Percentiles rank a stretch among this genome's conserved stretches.
phyloP scores from a whole-genome alignment of 1,139 yeast species.

The Suhomyces bokatorum region DNA sequence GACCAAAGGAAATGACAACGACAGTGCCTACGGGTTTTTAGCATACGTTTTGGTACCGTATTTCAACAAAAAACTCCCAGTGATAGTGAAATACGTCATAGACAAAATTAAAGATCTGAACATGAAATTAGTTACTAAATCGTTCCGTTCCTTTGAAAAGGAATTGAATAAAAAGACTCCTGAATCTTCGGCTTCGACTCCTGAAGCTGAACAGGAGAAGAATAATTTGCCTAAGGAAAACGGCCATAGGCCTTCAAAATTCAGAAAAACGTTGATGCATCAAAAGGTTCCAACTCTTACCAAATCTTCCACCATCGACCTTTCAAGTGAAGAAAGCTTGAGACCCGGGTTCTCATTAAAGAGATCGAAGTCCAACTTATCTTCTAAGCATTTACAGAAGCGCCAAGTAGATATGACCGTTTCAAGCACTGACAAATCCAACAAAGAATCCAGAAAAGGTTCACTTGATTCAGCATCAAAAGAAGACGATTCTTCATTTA shows the following conservation, averaged over 20 bases:
- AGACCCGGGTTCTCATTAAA: slow-evolving; percentile 37
- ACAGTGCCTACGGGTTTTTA: slow-evolving; percentile 49
- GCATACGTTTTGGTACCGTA: slow-evolving; percentile 57
- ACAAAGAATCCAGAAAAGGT: slow-evolving; percentile 3
- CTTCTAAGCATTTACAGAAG: slow-evolving; percentile 43
- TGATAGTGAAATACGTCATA: slow-evolving; percentile 46
- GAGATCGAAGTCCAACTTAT: slow-evolving; percentile 45
- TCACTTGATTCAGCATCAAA: not conserved
- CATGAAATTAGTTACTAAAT: slow-evolving; percentile 28
- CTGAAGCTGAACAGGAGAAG: not conserved
- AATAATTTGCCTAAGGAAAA: not conserved
- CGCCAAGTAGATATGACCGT: slow-evolving; percentile 50
- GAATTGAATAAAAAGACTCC: slow-evolving; percentile 8
- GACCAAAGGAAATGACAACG: slow-evolving; percentile 28
- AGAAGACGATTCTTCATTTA: slow-evolving; percentile 17
- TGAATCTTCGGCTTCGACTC: not conserved
- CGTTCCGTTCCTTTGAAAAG: slow-evolving; percentile 15
- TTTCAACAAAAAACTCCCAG: slow-evolving; percentile 50
- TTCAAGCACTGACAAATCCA: not conserved
- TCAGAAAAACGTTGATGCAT: slow-evolving; percentile 20
- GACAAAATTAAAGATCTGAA: slow-evolving; percentile 52
- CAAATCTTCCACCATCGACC: slow-evolving; percentile 15
- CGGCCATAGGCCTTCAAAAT: slow-evolving; percentile 16
- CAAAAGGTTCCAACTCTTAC: slow-evolving; percentile 22
- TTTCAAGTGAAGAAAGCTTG: slow-evolving; percentile 21